Conservation (phyloP, 257 asterid genomes). For the Anisodus tanguticus region DNA sequence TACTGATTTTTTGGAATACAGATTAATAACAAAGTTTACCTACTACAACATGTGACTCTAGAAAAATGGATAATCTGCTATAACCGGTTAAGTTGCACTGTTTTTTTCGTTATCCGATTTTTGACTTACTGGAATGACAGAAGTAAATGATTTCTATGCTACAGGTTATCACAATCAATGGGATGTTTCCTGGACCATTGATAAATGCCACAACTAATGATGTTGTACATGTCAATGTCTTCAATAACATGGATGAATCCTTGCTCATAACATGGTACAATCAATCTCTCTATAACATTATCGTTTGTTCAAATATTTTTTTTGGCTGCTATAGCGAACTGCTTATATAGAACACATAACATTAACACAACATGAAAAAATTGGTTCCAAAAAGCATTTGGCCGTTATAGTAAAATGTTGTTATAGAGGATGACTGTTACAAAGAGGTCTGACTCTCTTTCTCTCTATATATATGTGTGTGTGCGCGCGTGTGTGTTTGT, state of each 20-base stretch:
- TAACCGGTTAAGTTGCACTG: too few relatives aligned
- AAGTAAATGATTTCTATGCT: neutral
- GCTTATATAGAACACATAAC: neutral
- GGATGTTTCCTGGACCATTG: slow-evolving; percentile 80
- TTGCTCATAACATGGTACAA: slow-evolving; percentile 73
- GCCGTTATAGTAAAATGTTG: neutral
- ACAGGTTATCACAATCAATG: slow-evolving; percentile 78
- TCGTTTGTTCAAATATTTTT: neutral
- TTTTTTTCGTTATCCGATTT: neutral
- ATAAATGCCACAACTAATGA: slow-evolving; percentile 72
- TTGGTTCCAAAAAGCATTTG: too few relatives aligned
- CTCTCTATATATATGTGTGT: too few relatives aligned
- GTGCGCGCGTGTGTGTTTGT: too few relatives aligned
- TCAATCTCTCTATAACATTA: neutral
- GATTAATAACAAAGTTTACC: too few relatives aligned
- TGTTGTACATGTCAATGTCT: slow-evolving; percentile 55
- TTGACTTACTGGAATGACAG: neutral
- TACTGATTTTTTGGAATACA: too few relatives aligned
- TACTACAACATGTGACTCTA: too few relatives aligned
- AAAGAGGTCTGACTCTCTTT: too few relatives aligned
- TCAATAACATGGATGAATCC: slow-evolving; percentile 70
- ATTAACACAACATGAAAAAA: neutral
- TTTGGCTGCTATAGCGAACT: neutral
- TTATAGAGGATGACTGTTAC: neutral
- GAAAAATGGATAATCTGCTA: too few relatives aligned